Evolutionary conservation across 2,329 filamentous ascomycete species (phyloP), one percentile per base, ranked within the genome.

Genomic region (Chaetoscypha palmicola): DNA sequence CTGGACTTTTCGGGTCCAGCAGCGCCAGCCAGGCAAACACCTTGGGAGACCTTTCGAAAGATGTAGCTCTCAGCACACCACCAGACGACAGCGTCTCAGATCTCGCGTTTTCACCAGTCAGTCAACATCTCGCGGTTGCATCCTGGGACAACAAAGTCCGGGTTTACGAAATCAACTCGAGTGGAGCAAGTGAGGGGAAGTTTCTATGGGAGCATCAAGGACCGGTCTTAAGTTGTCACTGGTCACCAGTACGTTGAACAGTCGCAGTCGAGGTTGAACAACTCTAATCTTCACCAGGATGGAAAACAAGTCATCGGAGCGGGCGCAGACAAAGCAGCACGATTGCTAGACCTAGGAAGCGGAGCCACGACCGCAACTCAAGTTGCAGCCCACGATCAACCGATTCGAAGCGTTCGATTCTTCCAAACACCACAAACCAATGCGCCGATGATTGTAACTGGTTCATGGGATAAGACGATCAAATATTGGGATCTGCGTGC

Each of bases 101-200:
- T 62, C 74, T 98, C 48, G 72, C 79, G 38, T 98, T 96, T 69
- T 90, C 84, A 11, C 79, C 83, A 1, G 73, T 73, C 41, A 76
- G 69, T 54, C 88, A 97, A 58, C 85, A 94, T 62, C 74, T 98
- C 14, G 89, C 91, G 19, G 86, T 96, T 26, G 73, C 88, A 37
- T 95, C 88, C 58, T 98, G 92, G 92, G 92, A 98, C 68, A 94
- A 94, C 71, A 94, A 95, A 65, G 88, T 97, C 51, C 84, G 90
- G 61, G 91, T 98, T 62, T 98, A 97, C 69, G 88, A 97, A 66
- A 88, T 97, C 62, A 79, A 83, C 53, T 68, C 68, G 45, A 79
- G 79, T 54, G 88, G 89, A 33, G 77, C 85, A 62, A 91, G 85
- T 60, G 79, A 88, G 62, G 89, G 88, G 38, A 91, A 90, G 60